Percentiles rank a stretch among this genome's conserved stretches.
phyloP scores from a whole-genome alignment of 2,329 filamentous ascomycete species.

The Leptographium flavum region DNA sequence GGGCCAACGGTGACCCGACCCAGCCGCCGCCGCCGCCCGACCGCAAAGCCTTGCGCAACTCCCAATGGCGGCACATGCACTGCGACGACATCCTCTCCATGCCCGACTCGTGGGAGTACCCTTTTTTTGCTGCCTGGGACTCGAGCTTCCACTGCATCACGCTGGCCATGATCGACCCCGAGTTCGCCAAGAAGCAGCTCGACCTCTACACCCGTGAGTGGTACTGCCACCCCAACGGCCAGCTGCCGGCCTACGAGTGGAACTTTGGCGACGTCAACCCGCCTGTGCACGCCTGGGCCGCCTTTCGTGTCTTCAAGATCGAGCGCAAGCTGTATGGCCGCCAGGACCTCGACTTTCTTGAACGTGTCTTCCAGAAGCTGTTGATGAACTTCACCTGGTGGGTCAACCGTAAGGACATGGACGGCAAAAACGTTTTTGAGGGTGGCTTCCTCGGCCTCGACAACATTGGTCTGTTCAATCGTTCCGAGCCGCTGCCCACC shows the following conservation, averaged over 20 bases:
- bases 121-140: slow-evolving; percentile 96
- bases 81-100: slow-evolving; percentile 92
- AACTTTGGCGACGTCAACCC: slow-evolving; percentile 97
- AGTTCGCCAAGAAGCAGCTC: slow-evolving; percentile 95
- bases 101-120: slow-evolving; percentile 98
- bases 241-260: slow-evolving; percentile 87
- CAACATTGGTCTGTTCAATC: slow-evolving; percentile 96
- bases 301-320: slow-evolving; percentile 94
- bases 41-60: slow-evolving; percentile 70
- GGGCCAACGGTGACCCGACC: slow-evolving; percentile 84
- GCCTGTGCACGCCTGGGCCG: slow-evolving; percentile 90
- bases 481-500: slow-evolving; percentile 85
- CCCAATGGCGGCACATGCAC: slow-evolving; percentile 88
- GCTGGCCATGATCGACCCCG: slow-evolving; percentile 90
- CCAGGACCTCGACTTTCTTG: slow-evolving; percentile 88
- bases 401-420: slow-evolving; percentile 90
- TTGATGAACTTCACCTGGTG: slow-evolving; percentile 98
- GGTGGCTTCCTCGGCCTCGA: slow-evolving; percentile 90
- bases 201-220: slow-evolving; percentile 93
- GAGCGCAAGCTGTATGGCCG: slow-evolving; percentile 94
- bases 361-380: slow-evolving; percentile 92
- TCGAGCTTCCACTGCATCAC: slow-evolving; percentile 95
- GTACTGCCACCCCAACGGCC: slow-evolving; percentile 98
- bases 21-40: slow-evolving; percentile 74
- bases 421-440: slow-evolving; percentile 95